phyloP scores from a whole-genome alignment of 2,329 filamentous ascomycete genomes.

The Penicillium hordei region DNA sequence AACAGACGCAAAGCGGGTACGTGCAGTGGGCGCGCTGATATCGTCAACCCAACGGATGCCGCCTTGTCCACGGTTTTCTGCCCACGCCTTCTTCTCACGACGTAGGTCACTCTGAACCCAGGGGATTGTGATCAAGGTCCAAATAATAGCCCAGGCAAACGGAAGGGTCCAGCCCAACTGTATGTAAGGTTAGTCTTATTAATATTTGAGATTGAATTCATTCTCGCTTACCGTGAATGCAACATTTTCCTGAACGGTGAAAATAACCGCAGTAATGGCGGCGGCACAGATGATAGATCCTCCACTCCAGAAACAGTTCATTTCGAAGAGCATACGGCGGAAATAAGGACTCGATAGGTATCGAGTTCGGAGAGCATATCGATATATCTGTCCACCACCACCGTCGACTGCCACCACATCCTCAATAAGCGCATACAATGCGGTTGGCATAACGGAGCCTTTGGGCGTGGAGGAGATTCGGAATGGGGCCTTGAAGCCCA shows the following conservation, averaged over 20 bases:
- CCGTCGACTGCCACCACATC: constrained; percentile 68
- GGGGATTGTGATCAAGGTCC: constrained; percentile 47
- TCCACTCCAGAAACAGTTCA: constrained; percentile 60
- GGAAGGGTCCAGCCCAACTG: constrained; percentile 47
- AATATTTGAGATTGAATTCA: neutral
- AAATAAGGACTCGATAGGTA: constrained; percentile 58
- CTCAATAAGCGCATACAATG: constrained; percentile 65
- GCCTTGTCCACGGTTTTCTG: constrained; percentile 33
- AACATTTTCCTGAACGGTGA: constrained; percentile 49
- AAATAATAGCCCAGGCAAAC: constrained; percentile 44
- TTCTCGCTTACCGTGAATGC: constrained; percentile 46
- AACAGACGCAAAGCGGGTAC: constrained; percentile 40
- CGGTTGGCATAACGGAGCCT: constrained; percentile 58
- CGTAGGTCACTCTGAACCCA: constrained; percentile 49
- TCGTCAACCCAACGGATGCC: constrained; percentile 42
- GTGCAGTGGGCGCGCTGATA: constrained; percentile 36
- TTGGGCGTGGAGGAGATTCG: constrained; percentile 64
- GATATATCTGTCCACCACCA: constrained; percentile 56
- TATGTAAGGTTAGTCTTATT: constrained; percentile 9
- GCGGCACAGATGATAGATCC: constrained; percentile 51
- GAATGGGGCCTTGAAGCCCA: constrained; percentile 55
- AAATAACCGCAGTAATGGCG: constrained; percentile 50
- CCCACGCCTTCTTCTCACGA: constrained; percentile 47
- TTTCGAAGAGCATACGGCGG: constrained; percentile 53
- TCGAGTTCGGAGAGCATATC: constrained; percentile 51